Base-by-base conservation (phyloP, 2,329 filamentous ascomycete genomes). In the Aspergillus aculeatinus region DNA sequence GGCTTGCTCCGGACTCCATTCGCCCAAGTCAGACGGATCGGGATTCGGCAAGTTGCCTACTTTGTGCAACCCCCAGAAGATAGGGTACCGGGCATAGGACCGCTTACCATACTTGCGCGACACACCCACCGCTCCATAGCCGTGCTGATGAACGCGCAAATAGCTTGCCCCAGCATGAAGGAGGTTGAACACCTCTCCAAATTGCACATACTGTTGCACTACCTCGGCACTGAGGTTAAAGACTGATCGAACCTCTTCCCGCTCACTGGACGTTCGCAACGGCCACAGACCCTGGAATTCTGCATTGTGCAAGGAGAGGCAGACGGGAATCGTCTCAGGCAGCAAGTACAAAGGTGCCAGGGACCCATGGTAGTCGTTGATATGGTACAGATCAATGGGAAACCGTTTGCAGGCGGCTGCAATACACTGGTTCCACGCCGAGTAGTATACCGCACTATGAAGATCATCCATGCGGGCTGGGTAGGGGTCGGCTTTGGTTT, bases 261-360 rank as follows among this genome's bases (percentile, higher is more conserved):
- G 80, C 64, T 89, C 86, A 39, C 83, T 80, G 3, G 81, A 77
- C 12, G 81, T 86, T 12, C 86, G 79, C 81, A 89, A 86, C 0
- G 85, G 85, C 86, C 86, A 89, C 25, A 88, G 76, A 55, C 86
- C 86, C 70, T 89, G 86, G 67, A 89, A 89, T 64, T 89, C 86
- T 56, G 86, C 86, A 63, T 89, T 89, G 70, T 89, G 86, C 12
- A 89, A 81, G 0, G 86, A 88, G 11, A 88, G 74, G 65, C 83
- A 86, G 63, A 81, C 80, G 2, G 85, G 86, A 35, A 88, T 81
- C 1, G 83, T 85, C 63, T 83, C 74, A 1, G 87, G 86, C 2
- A 89, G 79, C n/a, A 88, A 77, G 70, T 89, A 87, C 0, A 89
- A 77, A 2, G 86, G 86, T 39, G 86, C 87, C 6, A 85, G 71